Evolutionary conservation across 345 rosid genomes (phyloP).

Genomic region (Pelargonium nanum): DNA sequence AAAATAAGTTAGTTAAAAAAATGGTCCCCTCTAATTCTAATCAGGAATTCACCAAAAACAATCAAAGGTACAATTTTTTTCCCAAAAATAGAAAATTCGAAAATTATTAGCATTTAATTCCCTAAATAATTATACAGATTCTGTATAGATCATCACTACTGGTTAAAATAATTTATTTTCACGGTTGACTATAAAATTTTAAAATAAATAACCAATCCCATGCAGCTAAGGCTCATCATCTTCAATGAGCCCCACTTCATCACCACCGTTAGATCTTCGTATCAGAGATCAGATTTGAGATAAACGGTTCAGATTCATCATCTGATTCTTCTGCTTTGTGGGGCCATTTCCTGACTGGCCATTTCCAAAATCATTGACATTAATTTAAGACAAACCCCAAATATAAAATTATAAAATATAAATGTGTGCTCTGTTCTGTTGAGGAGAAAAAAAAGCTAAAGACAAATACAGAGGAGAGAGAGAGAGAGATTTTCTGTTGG

Average conservation of each 20-base stretch:
- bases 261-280: not conserved
- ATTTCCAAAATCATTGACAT: not conserved
- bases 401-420: not conserved
- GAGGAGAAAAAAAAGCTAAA: not conserved
- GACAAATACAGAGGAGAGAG: not conserved
- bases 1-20: not conserved
- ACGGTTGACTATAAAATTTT: not conserved
- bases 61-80: not conserved
- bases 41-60: not conserved
- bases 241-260: not conserved
- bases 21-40: not conserved
- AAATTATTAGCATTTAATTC: constrained; percentile 13
- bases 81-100: not conserved
- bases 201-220: not conserved
- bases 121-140: constrained; percentile 12
- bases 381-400: not conserved
- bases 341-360: too few species aligned
- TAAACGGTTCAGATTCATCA: too few species aligned
- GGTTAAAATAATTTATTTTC: not conserved
- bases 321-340: too few species aligned
- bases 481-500: constrained; percentile 9
- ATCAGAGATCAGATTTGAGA: not conserved
- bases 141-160: constrained; percentile 5
- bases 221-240: not conserved
- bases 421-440: too few species aligned